phyloP scores from a whole-genome alignment of 768 basidiomycete genomes.

The Leccinellum rugosiceps region DNA sequence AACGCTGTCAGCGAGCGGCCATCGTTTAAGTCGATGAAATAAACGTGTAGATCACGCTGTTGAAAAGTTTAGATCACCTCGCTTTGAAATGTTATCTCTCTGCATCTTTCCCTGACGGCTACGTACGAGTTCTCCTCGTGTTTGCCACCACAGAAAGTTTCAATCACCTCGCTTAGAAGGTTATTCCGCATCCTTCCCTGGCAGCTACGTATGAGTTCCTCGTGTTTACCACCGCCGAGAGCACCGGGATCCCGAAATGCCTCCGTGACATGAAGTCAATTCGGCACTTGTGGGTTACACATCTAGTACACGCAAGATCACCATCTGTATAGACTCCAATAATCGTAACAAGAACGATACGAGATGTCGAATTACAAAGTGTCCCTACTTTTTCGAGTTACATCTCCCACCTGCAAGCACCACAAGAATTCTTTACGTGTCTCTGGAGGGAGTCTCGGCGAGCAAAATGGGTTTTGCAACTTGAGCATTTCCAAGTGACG shows the following conservation, averaged over 20 bases:
- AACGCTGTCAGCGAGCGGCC: constrained; percentile 17
- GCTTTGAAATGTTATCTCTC: neutral
- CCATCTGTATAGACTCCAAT: neutral
- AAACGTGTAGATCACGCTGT: neutral
- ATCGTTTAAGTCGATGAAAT: neutral
- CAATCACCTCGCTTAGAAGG: neutral
- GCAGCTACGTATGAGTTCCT: neutral
- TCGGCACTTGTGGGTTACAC: neutral
- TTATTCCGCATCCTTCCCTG: neutral
- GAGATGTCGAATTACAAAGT: neutral
- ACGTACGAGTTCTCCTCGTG: neutral
- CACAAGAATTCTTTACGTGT: too few species aligned
- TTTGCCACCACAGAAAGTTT: neutral
- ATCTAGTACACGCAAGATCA: neutral
- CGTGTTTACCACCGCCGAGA: neutral
- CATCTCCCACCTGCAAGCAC: neutral
- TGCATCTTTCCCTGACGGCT: neutral
- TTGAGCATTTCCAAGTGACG: constrained; percentile 6
- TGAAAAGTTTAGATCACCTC: neutral
- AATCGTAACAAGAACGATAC: neutral
- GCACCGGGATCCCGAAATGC: too few species aligned
- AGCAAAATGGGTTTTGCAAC: constrained; percentile 25
- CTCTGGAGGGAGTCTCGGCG: constrained; percentile 23
- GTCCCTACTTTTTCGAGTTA: neutral
- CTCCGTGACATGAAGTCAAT: neutral